Evolutionary conservation across 1,139 yeast species (phyloP).

Genomic region (Zygotorulaspora mrakii): DNA sequence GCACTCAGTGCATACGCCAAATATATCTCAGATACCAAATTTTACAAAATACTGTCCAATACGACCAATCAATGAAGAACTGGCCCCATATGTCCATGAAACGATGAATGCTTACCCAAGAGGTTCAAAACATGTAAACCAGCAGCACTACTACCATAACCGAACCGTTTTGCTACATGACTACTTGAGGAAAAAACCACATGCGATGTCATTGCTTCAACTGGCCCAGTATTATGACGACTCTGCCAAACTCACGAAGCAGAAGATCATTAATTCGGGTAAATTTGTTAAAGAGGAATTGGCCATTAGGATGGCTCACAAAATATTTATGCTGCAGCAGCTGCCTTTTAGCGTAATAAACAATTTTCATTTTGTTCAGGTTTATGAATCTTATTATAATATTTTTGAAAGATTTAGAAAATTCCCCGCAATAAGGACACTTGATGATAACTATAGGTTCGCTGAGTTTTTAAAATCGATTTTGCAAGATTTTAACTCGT

Average conservation of each 20-base stretch:
- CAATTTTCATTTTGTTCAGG: conserved; percentile 79
- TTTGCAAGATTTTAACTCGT: conserved; percentile 68
- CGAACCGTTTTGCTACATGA: conserved; percentile 54
- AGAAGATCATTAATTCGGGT: conserved; percentile 75
- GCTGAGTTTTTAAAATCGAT: conserved; percentile 59
- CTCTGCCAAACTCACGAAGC: conserved; percentile 52
- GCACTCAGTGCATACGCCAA: conserved; percentile 20
- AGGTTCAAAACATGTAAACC: conserved; percentile 40
- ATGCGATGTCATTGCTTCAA: conserved; percentile 84
- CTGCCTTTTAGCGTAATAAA: conserved; percentile 81
- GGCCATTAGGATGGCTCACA: conserved; percentile 76
- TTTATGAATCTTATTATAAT: conserved; percentile 82
- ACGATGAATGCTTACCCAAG: conserved; percentile 33
- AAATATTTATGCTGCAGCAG: conserved; percentile 72
- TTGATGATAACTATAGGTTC: conserved; percentile 72
- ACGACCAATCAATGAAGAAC: conserved; percentile 30
- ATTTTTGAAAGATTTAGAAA: conserved; percentile 82
- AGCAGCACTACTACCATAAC: conserved; percentile 84
- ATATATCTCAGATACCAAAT: conserved; percentile 33
- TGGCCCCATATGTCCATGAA: conserved; percentile 34
- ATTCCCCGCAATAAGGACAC: conserved; percentile 58
- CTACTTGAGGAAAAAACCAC: conserved; percentile 66
- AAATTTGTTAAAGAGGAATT: conserved; percentile 83
- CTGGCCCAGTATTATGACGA: conserved; percentile 84
- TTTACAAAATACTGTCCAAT: conserved; percentile 35